Evolutionary conservation across 2,329 filamentous ascomycete genomes (phyloP).

Genomic region (Lachnellula arida): DNA sequence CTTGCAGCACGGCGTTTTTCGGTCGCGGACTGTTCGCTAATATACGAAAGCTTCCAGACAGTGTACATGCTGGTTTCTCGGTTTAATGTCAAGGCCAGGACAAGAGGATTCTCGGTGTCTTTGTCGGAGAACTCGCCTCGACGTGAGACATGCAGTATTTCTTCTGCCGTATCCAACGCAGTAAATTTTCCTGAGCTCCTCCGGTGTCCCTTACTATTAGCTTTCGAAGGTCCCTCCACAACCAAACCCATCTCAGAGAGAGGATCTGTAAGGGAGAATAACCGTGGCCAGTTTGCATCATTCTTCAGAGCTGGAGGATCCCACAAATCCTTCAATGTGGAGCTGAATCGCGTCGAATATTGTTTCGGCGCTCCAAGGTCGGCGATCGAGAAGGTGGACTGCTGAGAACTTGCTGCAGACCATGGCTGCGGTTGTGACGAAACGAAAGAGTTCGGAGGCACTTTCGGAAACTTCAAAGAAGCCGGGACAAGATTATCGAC

Average conservation of each 20-base stretch:
- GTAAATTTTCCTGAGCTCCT: constrained; percentile 39
- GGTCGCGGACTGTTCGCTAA: constrained; percentile 57
- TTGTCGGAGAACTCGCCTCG: constrained; percentile 47
- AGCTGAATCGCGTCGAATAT: constrained; percentile 47
- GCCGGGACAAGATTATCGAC: constrained; percentile 46
- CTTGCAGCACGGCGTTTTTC: constrained; percentile 24
- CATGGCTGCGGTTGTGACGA: constrained; percentile 59
- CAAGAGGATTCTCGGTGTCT: constrained; percentile 46
- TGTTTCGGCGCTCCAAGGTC: constrained; percentile 51
- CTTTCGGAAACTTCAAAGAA: constrained; percentile 53
- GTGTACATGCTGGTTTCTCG: constrained; percentile 71
- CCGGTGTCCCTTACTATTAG: constrained; percentile 36
- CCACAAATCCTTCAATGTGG: constrained; percentile 55
- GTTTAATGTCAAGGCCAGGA: constrained; percentile 78
- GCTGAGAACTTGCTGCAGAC: constrained; percentile 44
- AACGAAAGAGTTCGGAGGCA: constrained; percentile 79
- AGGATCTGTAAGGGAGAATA: constrained; percentile 83
- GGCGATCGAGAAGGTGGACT: constrained; percentile 52
- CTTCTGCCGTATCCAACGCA: constrained; percentile 71
- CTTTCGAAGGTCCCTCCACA: constrained; percentile 52
- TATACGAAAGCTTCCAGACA: constrained; percentile 78
- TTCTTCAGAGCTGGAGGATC: constrained; percentile 48
- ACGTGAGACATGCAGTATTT: constrained; percentile 77
- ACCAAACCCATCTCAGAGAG: constrained; percentile 81
- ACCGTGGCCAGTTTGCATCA: constrained; percentile 62